Evolutionary conservation across 345 rosid species (phyloP), one percentile per base, ranked within the genome.

Genomic region (Tarenaya hassleriana): DNA sequence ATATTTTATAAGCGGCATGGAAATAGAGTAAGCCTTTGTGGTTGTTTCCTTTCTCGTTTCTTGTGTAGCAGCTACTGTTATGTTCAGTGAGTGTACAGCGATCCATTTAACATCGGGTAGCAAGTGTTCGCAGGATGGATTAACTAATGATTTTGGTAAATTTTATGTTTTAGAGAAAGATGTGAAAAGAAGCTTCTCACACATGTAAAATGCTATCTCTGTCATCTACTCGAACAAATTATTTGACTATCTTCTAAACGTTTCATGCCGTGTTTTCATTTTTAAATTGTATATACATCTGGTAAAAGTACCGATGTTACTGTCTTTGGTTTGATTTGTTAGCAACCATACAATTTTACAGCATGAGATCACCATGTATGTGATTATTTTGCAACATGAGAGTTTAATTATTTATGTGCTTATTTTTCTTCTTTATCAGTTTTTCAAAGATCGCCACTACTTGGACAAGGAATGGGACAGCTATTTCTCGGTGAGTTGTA

Each of bases 361-460:
- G 39, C 10, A n/a, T 10, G 56, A 50, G 38, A n/a, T 57, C 29
- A 37, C 10, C 16, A 9, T 16, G 7, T 47, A 2, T 27, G 18
- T 38, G 41, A 31, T 49, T 35, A 35, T 35, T 35, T 24, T 24
- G n/a, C n/a, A 2, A 24, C 29, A 2, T 5, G 29, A 24, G 29
- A 24, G 2, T 24, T 24, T 24, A 24, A 5, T 24, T 24, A 24
- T 24, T 2, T 24, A 24, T 24, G 2, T n/a, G 40, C 1, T 8
- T 44, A 19, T 16, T 42, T 24, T 17, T 40, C 1, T 44, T 43
- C 20, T 69, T 58, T n/a, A 21, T 61, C 72, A 83, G 95, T 89
- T 89, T 68, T 89, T 89, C 67, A 89, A 89, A 66, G 97, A 89
- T 67, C 81, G 95, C 50, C 97, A 86, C 68, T 89, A 89, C 74